These are phyloP conservation scores for Ophiostoma triangulosporum DNA, from an alignment of 2,329 filamentous ascomycete genomes.

Conservation along the genomic window DNA sequence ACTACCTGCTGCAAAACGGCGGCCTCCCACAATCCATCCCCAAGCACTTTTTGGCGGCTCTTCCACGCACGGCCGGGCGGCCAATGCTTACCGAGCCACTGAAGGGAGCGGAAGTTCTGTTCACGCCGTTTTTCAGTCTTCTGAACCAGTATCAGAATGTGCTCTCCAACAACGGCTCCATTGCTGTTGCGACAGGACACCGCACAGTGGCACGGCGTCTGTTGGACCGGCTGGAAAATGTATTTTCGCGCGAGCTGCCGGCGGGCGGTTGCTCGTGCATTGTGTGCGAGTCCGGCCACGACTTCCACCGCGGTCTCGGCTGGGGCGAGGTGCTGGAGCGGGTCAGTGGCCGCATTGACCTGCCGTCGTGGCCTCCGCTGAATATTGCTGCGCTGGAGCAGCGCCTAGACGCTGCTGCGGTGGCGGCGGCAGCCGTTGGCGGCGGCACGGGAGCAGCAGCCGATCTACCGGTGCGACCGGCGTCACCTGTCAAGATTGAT, in stretches of 20 bases:
- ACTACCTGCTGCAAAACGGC: slow-evolving; percentile 84
- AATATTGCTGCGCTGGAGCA: slow-evolving; percentile 50
- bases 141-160: slow-evolving; percentile 79
- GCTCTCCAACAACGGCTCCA: slow-evolving; percentile 67
- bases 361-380: slow-evolving; percentile 83
- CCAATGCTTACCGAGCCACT: slow-evolving; percentile 44
- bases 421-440: slow-evolving; percentile 10
- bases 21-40: slow-evolving; percentile 61
- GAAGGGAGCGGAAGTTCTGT: slow-evolving; percentile 57
- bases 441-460: slow-evolving; percentile 8
- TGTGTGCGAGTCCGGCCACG: slow-evolving; percentile 55
- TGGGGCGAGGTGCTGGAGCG: slow-evolving; percentile 95
- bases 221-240: slow-evolving; percentile 80
- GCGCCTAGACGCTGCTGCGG: slow-evolving; percentile 42
- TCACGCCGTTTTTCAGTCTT: slow-evolving; percentile 68
- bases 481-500: slow-evolving; percentile 62
- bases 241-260: slow-evolving; percentile 86
- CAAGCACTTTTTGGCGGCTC: slow-evolving; percentile 55
- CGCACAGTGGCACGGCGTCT: slow-evolving; percentile 83
- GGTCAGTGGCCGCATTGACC: slow-evolving; percentile 74
- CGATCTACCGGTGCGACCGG: slow-evolving; percentile 35
- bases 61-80: slow-evolving; percentile 37
- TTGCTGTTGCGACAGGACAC: slow-evolving; percentile 92
- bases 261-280: slow-evolving; percentile 74
- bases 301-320: slow-evolving; percentile 55